phyloP scores from a whole-genome alignment of 495 filamentous ascomycete species.

The Gamarada debralockiae region DNA sequence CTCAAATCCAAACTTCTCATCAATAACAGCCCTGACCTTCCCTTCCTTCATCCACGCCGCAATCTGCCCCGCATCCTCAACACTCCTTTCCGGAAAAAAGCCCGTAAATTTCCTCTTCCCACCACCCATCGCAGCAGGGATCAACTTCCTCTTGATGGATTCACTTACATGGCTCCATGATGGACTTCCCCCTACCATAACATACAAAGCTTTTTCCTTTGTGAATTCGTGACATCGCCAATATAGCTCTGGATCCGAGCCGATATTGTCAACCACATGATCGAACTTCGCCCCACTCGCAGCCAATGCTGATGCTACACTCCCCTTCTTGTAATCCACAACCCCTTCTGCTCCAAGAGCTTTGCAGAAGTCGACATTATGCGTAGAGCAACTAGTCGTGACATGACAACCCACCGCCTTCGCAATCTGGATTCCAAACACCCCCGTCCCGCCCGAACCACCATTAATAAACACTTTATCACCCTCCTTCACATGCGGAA shows the following conservation, averaged over 20 bases:
- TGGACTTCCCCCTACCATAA: constrained; percentile 48
- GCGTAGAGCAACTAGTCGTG: constrained; percentile 53
- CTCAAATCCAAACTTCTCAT: constrained; percentile 56
- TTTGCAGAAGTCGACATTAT: constrained; percentile 53
- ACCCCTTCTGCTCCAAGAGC: constrained; percentile 63
- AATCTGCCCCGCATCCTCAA: constrained; percentile 50
- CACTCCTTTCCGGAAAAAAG: constrained; percentile 34
- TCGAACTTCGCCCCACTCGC: constrained; percentile 47
- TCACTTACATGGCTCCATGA: not conserved
- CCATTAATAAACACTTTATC: constrained; percentile 66
- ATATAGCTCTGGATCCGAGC: constrained; percentile 46
- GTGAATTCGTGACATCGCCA: constrained; percentile 52
- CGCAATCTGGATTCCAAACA: constrained; percentile 62
- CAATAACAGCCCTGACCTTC: constrained; percentile 56
- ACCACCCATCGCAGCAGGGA: constrained; percentile 61
- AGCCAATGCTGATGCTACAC: constrained; percentile 47
- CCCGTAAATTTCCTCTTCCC: constrained; percentile 53
- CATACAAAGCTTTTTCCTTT: constrained; percentile 45
- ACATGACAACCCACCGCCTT: constrained; percentile 62
- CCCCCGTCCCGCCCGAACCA: constrained; percentile 59
- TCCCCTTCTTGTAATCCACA: constrained; percentile 59
- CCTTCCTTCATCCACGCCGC: constrained; percentile 57
- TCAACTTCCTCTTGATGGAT: constrained; percentile 28
- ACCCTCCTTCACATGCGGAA: constrained; percentile 47
- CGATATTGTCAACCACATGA: constrained; percentile 61